A percentile compares a stretch with the other conserved stretches of the same genome.
Evolutionary conservation across 768 basidiomycete genomes (phyloP).

Genomic region (Lactarius vividus): DNA sequence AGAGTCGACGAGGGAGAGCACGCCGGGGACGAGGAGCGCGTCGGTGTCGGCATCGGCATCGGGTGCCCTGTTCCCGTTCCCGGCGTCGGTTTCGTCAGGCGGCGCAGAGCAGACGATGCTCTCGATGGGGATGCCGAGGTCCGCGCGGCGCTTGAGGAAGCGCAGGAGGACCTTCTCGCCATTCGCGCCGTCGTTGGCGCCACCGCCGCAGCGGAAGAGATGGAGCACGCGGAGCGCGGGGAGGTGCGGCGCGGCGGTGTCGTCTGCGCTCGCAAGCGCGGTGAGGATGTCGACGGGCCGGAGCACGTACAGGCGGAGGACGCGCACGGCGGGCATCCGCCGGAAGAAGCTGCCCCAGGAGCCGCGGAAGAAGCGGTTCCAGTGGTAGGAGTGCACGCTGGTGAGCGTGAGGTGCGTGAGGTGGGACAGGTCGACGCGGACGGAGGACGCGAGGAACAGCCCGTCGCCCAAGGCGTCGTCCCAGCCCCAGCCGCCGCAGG

Average conservation of each 20-base stretch:
- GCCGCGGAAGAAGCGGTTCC: constrained; percentile 17
- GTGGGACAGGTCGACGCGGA: neutral
- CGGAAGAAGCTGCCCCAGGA: constrained; percentile 14
- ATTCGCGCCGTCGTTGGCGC: neutral
- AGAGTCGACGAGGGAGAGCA: constrained; percentile 4
- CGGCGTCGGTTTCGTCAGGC: neutral
- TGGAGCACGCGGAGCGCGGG: constrained; percentile 5
- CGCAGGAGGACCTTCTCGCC: neutral
- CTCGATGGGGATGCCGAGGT: constrained; percentile 10
- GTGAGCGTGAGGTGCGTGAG: constrained; percentile 21
- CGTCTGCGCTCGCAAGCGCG: neutral
- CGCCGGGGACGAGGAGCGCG: neutral
- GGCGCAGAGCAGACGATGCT: constrained; percentile 12
- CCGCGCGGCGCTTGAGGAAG: constrained; percentile 10
- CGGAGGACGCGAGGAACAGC: constrained; percentile 15
- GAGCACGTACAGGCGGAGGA: constrained; percentile 8
- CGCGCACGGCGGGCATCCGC: neutral
- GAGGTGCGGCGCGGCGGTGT: neutral
- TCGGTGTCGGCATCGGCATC: neutral
- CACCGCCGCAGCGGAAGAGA: neutral
- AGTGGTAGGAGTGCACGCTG: constrained; percentile 6
- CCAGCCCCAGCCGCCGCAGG: neutral
- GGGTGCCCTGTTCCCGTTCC: neutral
- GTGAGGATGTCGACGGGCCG: constrained; percentile 1
- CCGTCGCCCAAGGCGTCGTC: neutral